These are phyloP conservation scores for Diaporthe caulivora DNA, from an alignment of 2,329 filamentous ascomycete species.

Conservation along the genomic window DNA sequence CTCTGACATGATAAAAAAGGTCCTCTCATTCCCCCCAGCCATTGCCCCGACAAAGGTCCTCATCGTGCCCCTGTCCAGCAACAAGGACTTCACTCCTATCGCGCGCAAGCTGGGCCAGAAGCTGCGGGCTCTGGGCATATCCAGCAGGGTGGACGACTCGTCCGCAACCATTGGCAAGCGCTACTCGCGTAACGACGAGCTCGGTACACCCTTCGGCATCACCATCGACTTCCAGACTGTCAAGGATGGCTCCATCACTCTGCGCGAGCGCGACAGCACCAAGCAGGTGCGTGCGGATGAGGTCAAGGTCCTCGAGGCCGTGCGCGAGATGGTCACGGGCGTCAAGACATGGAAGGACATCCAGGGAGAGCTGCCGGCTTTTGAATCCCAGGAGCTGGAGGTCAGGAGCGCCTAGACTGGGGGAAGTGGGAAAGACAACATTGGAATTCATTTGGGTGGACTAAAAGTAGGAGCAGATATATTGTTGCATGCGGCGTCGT, in stretches of 20 bases:
- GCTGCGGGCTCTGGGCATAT: constrained; percentile 81
- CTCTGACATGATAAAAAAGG: constrained; percentile 60
- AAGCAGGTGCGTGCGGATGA: constrained; percentile 89
- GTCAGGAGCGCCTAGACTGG: constrained; percentile 41
- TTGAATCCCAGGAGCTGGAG: constrained; percentile 80
- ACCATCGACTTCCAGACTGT: constrained; percentile 97
- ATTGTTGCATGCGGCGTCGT: constrained; percentile 1
- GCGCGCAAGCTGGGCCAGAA: constrained; percentile 79
- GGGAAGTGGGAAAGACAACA: background rate
- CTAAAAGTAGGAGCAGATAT: background rate
- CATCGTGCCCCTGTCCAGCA: constrained; percentile 87
- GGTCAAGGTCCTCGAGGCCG: constrained; percentile 83
- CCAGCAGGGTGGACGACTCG: constrained; percentile 89
- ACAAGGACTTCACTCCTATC: constrained; percentile 84
- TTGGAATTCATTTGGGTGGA: background rate
- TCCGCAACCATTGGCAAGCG: constrained; percentile 94
- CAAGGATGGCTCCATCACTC: constrained; percentile 86
- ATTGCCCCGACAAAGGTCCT: constrained; percentile 97
- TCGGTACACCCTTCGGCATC: constrained; percentile 93
- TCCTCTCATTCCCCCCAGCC: constrained; percentile 67
- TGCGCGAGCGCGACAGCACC: constrained; percentile 91
- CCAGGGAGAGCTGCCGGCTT: constrained; percentile 82
- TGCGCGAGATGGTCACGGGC: constrained; percentile 63
- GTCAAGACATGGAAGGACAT: constrained; percentile 76
- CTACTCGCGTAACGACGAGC: constrained; percentile 94